phyloP scores from a whole-genome alignment of 306 rosid species.

The barrel medic (Medicago truncatula) region MtrunA17r5.0-ANR NC_053045.1:10268501-10269000 shows the following conservation, averaged over 20 bases:
- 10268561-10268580: slow-evolving; percentile 66
- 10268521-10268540: slow-evolving; percentile 83
- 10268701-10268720: slow-evolving; percentile 71
- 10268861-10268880: slow-evolving; percentile 98
- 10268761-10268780: slow-evolving; percentile 24
- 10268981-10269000: slow-evolving; percentile 16
- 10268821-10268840: slow-evolving; percentile 49
- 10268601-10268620: slow-evolving; percentile 99
- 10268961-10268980: slow-evolving; percentile 37
- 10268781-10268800: slow-evolving; percentile 34
- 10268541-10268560: slow-evolving; percentile 79
- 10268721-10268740: slow-evolving; percentile 27
- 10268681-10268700: slow-evolving; percentile 95
- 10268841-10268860: slow-evolving; percentile 95
- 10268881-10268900: slow-evolving; percentile 99
- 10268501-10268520: slow-evolving; percentile 67
- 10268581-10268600: slow-evolving; percentile 71
- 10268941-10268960: slow-evolving; percentile 46
- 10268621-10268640: slow-evolving; percentile 97
- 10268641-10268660: slow-evolving; percentile 99
- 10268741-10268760: slow-evolving; percentile 25
- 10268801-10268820: slow-evolving; percentile 60
- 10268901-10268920: slow-evolving; percentile 98
- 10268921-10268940: slow-evolving; percentile 99
- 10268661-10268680: slow-evolving; percentile 99